Evolutionary conservation across 371 early-diverging fungal genomes (phyloP), one percentile per base, ranked within the genome.

Genomic region (Mucor velutinosus): DNA sequence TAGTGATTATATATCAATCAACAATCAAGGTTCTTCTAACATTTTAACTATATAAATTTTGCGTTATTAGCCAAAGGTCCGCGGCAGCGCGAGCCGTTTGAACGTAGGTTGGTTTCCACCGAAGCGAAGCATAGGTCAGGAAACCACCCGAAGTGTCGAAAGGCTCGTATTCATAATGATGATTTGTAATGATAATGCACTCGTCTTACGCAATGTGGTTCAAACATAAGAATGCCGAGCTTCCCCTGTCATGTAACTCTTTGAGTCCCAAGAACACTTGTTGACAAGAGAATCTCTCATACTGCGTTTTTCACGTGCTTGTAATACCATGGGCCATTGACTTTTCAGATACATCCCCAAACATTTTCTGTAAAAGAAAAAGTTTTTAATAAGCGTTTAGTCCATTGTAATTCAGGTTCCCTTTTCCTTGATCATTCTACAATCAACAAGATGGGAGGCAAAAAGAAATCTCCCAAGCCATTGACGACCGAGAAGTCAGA

Each of bases 401-500:
- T 23, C 25, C 12, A 56, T 15, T 33, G 25, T n/a, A 39, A 49
- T 30, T 49, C 12, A 21, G 11, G 8, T 11, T 43, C 21, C 51
- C 27, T 47, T 47, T 53, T 51, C 37, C 33, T 32, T 37, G 7
- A 23, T 62, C 19, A 51, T 15, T 51, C 47, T 37, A 51, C 12
- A n/a, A 32, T 21, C 33, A 8, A 60, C 33, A 63, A 37, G 2
- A 63, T 63, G 64, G 64, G 55, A 63, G 64, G 55, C 35, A 63
- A 63, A 27, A 63, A 63, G n/a, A 21, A 39, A 15, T 63, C 64
- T 30, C 55, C 64, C 25, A 53, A 63, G 32, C 35, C 35, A 53
- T 39, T 17, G 35, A 37, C 33, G 21, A 15, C 30, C 10, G 59
- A 19, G 12, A 21, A 10, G 8, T 15, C 33, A 37, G 19, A 45